Evolutionary conservation across 371 early-diverging fungal genomes (phyloP).

Genomic region (Lichtheimia ramosa): DNA sequence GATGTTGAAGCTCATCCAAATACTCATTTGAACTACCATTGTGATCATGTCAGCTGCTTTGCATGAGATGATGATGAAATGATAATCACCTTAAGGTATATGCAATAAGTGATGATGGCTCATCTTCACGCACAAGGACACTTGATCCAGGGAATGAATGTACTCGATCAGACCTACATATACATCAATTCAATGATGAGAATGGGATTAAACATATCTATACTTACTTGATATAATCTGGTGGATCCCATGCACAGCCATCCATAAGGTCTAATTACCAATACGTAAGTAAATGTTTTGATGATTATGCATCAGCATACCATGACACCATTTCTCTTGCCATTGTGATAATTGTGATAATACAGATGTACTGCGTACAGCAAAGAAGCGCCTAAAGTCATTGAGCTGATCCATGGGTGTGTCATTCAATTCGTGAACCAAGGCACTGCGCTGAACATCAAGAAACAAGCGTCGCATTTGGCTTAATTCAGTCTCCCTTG

Average conservation of each 20-base stretch:
- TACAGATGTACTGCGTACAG: constrained; percentile 18
- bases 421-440: constrained; percentile 16
- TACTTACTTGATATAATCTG: constrained; percentile 30
- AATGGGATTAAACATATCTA: background rate
- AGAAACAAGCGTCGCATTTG: constrained; percentile 14
- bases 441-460: constrained; percentile 19
- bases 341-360: constrained; percentile 31
- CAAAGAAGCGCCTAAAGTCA: constrained; percentile 41
- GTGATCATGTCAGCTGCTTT: background rate
- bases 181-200: no score
- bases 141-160: constrained; percentile 84
- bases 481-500: constrained; percentile 14
- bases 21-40: constrained; percentile 15
- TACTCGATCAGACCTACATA: constrained; percentile 28
- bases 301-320: background rate
- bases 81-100: constrained; percentile 67
- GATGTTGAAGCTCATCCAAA: constrained; percentile 12
- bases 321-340: constrained; percentile 26
- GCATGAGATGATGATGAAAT: background rate
- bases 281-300: background rate
- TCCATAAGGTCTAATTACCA: constrained; percentile 22
- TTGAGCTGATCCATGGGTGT: constrained; percentile 28
- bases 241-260: constrained; percentile 32
- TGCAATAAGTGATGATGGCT: constrained; percentile 90
- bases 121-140: constrained; percentile 88